Evolutionary conservation across 257 asterid genomes (phyloP).

Genomic region (Rubia yunnanensis): DNA sequence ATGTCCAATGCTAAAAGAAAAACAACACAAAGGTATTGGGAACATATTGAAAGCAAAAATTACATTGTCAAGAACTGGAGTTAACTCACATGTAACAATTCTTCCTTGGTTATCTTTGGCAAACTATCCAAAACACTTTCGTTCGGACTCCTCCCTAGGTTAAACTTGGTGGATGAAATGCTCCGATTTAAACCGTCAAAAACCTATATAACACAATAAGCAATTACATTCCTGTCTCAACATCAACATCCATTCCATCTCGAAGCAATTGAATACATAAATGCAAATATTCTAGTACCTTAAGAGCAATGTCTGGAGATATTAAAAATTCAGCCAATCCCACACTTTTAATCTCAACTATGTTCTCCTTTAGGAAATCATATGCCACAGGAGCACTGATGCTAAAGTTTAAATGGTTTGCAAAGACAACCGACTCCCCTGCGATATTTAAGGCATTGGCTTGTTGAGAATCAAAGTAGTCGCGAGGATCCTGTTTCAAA

Average conservation of each 20-base stretch:
- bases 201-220: constrained; percentile 39
- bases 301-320: constrained; percentile 61
- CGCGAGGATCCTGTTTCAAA: constrained; percentile 82
- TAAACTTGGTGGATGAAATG: constrained; percentile 77
- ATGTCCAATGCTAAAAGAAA: constrained; percentile 67
- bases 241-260: not conserved
- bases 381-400: constrained; percentile 58
- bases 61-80: not conserved
- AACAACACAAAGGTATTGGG: not conserved
- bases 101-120: constrained; percentile 64
- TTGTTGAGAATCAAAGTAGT: constrained; percentile 93
- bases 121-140: constrained; percentile 73
- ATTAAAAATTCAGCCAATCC: constrained; percentile 63
- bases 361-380: constrained; percentile 39
- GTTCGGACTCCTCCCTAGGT: constrained; percentile 72
- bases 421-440: constrained; percentile 57
- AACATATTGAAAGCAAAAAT: not conserved
- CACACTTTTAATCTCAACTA: constrained; percentile 40
- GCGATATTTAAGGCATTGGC: constrained; percentile 67
- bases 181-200: constrained; percentile 62
- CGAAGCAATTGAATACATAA: not conserved
- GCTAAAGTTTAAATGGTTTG: constrained; percentile 38
- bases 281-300: constrained; percentile 37
- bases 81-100: constrained; percentile 64
- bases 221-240: constrained; percentile 23